Evolutionary conservation across 257 asterid genomes (phyloP).

Genomic region (Ajuga chamaepitys): DNA sequence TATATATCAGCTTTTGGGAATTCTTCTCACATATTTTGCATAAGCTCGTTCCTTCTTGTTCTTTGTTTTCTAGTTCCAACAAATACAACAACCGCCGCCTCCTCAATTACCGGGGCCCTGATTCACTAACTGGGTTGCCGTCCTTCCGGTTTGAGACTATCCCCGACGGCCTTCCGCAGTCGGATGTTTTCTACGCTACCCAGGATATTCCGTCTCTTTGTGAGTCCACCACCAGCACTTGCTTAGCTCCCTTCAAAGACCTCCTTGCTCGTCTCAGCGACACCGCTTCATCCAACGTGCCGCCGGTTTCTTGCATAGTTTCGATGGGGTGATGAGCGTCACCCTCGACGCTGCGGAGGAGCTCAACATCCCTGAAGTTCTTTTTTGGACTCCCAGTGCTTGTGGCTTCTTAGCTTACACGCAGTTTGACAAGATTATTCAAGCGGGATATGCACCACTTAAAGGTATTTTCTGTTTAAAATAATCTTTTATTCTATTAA

Average conservation of each 20-base stretch:
- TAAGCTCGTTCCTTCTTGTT: too few relatives aligned
- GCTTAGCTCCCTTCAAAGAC: constrained; percentile 29
- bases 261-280: constrained; percentile 30
- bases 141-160: constrained; percentile 36
- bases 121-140: constrained; percentile 22
- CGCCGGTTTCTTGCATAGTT: constrained; percentile 49
- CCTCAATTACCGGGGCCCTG: constrained; percentile 27
- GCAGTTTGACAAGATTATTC: constrained; percentile 16
- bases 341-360: constrained; percentile 43
- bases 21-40: too few relatives aligned
- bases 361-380: constrained; percentile 39
- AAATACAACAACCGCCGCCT: constrained; percentile 42
- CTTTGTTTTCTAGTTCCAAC: too few relatives aligned
- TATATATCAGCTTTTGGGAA: too few relatives aligned
- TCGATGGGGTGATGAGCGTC: constrained; percentile 42
- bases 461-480: too few relatives aligned
- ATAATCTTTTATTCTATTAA: neutral
- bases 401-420: constrained; percentile 30
- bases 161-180: constrained; percentile 54
- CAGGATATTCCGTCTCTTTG: constrained; percentile 34
- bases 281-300: constrained; percentile 1
- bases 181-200: constrained; percentile 28
- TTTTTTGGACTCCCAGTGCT: constrained; percentile 44
- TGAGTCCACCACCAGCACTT: constrained; percentile 17
- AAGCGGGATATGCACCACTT: constrained; percentile 33